phyloP scores from a whole-genome alignment of 805 yeast species.

The Schwanniomyces yamadae region DNA sequence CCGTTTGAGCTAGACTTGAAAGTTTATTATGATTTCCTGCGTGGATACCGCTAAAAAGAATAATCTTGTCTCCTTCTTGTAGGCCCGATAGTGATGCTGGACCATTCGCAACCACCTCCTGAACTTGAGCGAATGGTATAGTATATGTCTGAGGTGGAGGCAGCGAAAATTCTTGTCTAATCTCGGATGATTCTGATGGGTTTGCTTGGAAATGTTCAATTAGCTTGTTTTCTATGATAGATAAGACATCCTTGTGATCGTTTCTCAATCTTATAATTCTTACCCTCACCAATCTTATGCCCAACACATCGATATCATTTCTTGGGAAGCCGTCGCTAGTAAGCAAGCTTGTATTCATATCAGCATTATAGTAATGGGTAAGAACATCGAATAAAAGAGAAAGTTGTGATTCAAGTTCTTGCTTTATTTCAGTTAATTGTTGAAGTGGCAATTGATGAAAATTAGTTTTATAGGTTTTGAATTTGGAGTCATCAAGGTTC shows the following conservation, averaged over 20 bases:
- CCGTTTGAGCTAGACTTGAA: slow-evolving; percentile 42
- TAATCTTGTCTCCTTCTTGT: slow-evolving; percentile 50
- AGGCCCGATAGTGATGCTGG: slow-evolving; percentile 62
- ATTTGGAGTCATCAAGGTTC: slow-evolving; percentile 23
- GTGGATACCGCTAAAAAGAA: slow-evolving; percentile 53
- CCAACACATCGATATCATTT: slow-evolving; percentile 73
- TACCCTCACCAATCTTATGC: slow-evolving; percentile 58
- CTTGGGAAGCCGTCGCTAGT: slow-evolving; percentile 84
- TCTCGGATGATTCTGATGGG: neutral
- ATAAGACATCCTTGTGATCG: slow-evolving; percentile 56
- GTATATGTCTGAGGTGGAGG: neutral
- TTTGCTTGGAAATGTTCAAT: slow-evolving; percentile 38
- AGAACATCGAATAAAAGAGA: slow-evolving; percentile 41
- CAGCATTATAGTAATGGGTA: slow-evolving; percentile 43
- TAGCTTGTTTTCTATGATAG: slow-evolving; percentile 47
- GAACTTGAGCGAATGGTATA: slow-evolving; percentile 57
- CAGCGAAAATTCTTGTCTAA: neutral
- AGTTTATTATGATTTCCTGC: slow-evolving; percentile 57
- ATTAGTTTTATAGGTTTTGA: slow-evolving; percentile 18
- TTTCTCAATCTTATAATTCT: slow-evolving; percentile 67
- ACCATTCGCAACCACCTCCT: slow-evolving; percentile 47
- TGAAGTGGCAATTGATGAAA: slow-evolving; percentile 11
- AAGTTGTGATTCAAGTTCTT: slow-evolving; percentile 26
- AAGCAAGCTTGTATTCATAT: slow-evolving; percentile 64
- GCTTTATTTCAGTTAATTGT: slow-evolving; percentile 13